Conservation (phyloP, 768 basidiomycete species). For the Leccinum truebloodii region DNA sequence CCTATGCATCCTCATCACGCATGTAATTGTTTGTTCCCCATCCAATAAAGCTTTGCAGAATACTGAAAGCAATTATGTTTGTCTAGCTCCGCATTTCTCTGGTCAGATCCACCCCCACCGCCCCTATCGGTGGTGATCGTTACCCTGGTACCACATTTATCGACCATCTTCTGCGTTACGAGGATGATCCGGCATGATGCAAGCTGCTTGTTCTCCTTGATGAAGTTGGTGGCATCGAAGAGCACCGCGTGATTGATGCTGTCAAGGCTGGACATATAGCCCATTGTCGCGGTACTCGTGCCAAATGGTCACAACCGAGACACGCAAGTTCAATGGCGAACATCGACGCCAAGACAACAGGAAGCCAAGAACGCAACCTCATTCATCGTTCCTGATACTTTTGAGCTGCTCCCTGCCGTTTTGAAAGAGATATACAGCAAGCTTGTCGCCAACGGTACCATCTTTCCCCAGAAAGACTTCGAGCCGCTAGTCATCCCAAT, state of each 20-base stretch:
- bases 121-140: slow-evolving; percentile 90
- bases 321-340: slow-evolving; percentile 99
- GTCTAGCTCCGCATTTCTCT: slow-evolving; percentile 54
- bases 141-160: slow-evolving; percentile 99
- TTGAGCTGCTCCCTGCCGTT: slow-evolving; percentile 90
- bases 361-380: slow-evolving; percentile 98
- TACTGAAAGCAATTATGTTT: slow-evolving; percentile 57
- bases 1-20: slow-evolving; percentile 30
- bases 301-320: slow-evolving; percentile 99
- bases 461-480: slow-evolving; percentile 73
- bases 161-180: slow-evolving; percentile 97
- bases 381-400: slow-evolving; percentile 96
- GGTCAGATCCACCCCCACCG: slow-evolving; percentile 23
- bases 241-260: slow-evolving; percentile 98
- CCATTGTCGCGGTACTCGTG: slow-evolving; percentile 98
- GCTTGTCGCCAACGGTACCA: slow-evolving; percentile 68
- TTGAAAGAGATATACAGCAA: slow-evolving; percentile 82
- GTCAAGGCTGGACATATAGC: slow-evolving; percentile 94
- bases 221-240: slow-evolving; percentile 98
- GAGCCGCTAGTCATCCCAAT: slow-evolving; percentile 98
- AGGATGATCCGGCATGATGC: slow-evolving; percentile 87
- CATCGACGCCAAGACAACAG: slow-evolving; percentile 93
- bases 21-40: slow-evolving; percentile 33
- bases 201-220: slow-evolving; percentile 99
- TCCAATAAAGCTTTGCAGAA: slow-evolving; percentile 48